Evolutionary conservation across 2,329 filamentous ascomycete genomes (phyloP), one percentile per base, ranked within the genome.

Genomic region (Cladosporium halotolerans): DNA sequence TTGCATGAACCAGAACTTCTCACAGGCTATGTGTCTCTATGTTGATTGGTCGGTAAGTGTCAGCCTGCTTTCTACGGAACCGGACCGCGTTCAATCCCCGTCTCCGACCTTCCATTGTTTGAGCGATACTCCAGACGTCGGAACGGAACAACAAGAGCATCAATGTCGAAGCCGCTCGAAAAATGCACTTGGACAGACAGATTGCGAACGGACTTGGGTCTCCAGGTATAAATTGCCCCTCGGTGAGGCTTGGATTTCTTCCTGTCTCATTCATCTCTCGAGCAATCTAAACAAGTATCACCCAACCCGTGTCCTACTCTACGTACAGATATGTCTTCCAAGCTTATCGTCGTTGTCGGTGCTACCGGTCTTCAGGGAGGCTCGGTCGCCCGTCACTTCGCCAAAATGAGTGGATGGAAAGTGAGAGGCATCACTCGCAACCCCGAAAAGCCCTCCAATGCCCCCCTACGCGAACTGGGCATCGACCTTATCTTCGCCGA

Each of bases 401-500:
- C 57, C 10, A 19, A 38, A 16, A 53, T 49, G 16, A 45, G 49
- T 11, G 34, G 39, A n/a, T 62, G 50, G 50, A 36, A 48, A 6
- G 44, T 72, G 53, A 65, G 68, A 11, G 69, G 66, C 53, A 60
- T 76, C 16, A 76, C 76, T 34, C 74, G 76, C 46, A 72, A 76
- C 57, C 68, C 71, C 0, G 60, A 62, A 47, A 67, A 69, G 14
- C 45, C 61, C 5, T 70, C 70, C 33, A 65, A 70, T 8, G 59
- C 68, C 36, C 63, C 51, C 14, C 66, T 68, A 53, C 57, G 57
- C 14, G 58, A 51, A 0, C 57, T 58, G 40, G 72, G 71, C 14
- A 60, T 72, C 28, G 72, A 75, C 38, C 59, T 75, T 13, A 63
- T 73, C 9, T 32, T 61, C 45, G 69, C 60, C 2, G 66, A 73